These are phyloP conservation scores for Malassezia furfur DNA, from an alignment of 1,284 basidiomycete species.

Conservation along the genomic window DNA sequence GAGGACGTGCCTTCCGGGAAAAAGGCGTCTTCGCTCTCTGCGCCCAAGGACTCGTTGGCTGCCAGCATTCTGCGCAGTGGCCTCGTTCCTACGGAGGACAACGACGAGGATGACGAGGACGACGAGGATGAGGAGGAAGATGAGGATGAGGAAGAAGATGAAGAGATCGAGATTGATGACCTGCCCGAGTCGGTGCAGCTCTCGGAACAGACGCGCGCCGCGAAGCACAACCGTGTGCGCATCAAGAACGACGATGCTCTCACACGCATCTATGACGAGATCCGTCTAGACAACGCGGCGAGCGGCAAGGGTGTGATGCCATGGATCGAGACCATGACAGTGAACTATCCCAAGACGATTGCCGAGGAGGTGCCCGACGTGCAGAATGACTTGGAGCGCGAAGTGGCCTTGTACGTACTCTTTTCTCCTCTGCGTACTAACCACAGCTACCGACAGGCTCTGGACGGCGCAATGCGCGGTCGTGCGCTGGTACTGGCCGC, in stretches of 20 bases:
- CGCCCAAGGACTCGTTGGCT: slow-evolving; percentile 37
- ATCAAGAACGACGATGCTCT: slow-evolving; percentile 40
- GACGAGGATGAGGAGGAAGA: slow-evolving; percentile 25
- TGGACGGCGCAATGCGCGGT: slow-evolving; percentile 69
- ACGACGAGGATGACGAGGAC: slow-evolving; percentile 26
- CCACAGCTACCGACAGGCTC: slow-evolving; percentile 82
- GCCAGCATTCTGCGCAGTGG: slow-evolving; percentile 40
- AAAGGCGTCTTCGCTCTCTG: slow-evolving; percentile 14
- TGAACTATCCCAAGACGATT: slow-evolving; percentile 27
- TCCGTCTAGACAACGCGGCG: slow-evolving; percentile 29
- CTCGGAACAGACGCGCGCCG: slow-evolving; percentile 28
- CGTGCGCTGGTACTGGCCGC: slow-evolving; percentile 65
- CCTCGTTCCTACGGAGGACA: slow-evolving; percentile 25
- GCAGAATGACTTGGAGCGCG: slow-evolving; percentile 79
- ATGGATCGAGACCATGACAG: slow-evolving; percentile 44
- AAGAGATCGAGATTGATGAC: slow-evolving; percentile 26
- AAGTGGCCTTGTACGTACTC: slow-evolving; percentile 73
- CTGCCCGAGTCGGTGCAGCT: slow-evolving; percentile 33
- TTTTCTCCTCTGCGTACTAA: not conserved
- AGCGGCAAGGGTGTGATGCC: slow-evolving; percentile 26
- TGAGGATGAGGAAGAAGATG: slow-evolving; percentile 21
- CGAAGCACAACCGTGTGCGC: slow-evolving; percentile 35
- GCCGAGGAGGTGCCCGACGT: slow-evolving; percentile 56
- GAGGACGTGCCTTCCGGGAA: slow-evolving; percentile 9
- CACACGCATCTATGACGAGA: slow-evolving; percentile 29